Evolutionary conservation across 768 basidiomycete genomes (phyloP).

Genomic region (Thelephora aurantiotincta): DNA sequence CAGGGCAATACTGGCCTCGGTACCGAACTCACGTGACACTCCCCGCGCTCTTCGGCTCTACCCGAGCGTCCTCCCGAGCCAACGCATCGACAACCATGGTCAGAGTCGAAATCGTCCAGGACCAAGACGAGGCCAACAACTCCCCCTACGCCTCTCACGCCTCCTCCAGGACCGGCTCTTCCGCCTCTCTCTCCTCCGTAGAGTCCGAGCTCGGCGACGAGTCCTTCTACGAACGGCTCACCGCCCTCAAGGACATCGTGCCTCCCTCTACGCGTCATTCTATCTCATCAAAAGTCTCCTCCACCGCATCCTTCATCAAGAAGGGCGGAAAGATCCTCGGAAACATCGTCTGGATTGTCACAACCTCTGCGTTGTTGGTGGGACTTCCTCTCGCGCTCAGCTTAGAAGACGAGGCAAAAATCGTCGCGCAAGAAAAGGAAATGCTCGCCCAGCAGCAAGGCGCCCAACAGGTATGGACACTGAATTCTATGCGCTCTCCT

Average conservation of each 20-base stretch:
- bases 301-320: slow-evolving; percentile 50
- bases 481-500: not conserved
- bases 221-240: slow-evolving; percentile 74
- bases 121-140: slow-evolving; percentile 45
- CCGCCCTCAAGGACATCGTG: slow-evolving; percentile 91
- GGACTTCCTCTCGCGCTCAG: slow-evolving; percentile 87
- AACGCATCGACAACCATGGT: slow-evolving; percentile 45
- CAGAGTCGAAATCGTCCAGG: slow-evolving; percentile 83
- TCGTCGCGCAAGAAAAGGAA: slow-evolving; percentile 90
- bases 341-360: slow-evolving; percentile 88
- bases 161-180: slow-evolving; percentile 57
- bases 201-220: slow-evolving; percentile 67
- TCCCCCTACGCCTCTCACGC: slow-evolving; percentile 68
- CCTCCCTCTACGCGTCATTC: slow-evolving; percentile 78
- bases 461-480: slow-evolving; percentile 60
- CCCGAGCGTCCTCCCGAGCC: slow-evolving; percentile 1
- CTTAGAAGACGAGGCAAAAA: slow-evolving; percentile 92
- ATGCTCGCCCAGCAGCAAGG: slow-evolving; percentile 88
- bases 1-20: no score
- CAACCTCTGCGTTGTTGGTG: slow-evolving; percentile 86
- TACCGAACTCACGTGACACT: no score
- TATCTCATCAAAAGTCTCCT: slow-evolving; percentile 46
- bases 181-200: slow-evolving; percentile 68
- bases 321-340: slow-evolving; percentile 62
- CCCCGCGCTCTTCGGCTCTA: not conserved